Percentiles rank a stretch among this genome's conserved stretches.
phyloP scores from a whole-genome alignment of 1,139 yeast genomes.

The Saccharomyces hybrid region DNA sequence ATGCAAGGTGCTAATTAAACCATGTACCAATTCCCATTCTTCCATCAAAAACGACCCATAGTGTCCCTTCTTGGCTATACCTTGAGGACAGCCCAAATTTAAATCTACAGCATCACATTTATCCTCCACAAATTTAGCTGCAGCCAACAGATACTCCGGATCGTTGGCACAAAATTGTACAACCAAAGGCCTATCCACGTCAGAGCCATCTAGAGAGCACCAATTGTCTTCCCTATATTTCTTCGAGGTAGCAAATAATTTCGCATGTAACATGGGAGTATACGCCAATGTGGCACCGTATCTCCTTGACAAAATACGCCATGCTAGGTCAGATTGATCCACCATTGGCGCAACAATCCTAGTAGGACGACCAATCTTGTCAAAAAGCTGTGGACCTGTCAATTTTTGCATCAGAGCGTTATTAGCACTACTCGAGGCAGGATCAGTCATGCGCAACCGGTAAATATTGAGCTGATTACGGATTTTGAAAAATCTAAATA shows the following conservation, averaged over 20 bases:
- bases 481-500: not conserved
- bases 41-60: slow-evolving; percentile 97
- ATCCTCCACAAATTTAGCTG: slow-evolving; percentile 73
- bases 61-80: slow-evolving; percentile 88
- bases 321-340: slow-evolving; percentile 91
- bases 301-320: slow-evolving; percentile 80
- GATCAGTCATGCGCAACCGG: not conserved
- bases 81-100: slow-evolving; percentile 96
- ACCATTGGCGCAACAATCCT: slow-evolving; percentile 98
- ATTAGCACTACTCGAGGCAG: slow-evolving; percentile 1
- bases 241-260: slow-evolving; percentile 75
- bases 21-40: slow-evolving; percentile 81
- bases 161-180: slow-evolving; percentile 97
- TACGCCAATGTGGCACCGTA: slow-evolving; percentile 93
- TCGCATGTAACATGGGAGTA: slow-evolving; percentile 95
- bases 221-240: slow-evolving; percentile 76
- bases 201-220: slow-evolving; percentile 58
- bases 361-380: slow-evolving; percentile 63
- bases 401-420: slow-evolving; percentile 19
- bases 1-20: slow-evolving; percentile 65
- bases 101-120: slow-evolving; percentile 95
- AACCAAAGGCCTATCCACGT: slow-evolving; percentile 68
- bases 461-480: not conserved
- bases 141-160: slow-evolving; percentile 71
- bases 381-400: slow-evolving; percentile 62